phyloP scores from a whole-genome alignment of 331 rosid species.

The Arachis monticola region DNA sequence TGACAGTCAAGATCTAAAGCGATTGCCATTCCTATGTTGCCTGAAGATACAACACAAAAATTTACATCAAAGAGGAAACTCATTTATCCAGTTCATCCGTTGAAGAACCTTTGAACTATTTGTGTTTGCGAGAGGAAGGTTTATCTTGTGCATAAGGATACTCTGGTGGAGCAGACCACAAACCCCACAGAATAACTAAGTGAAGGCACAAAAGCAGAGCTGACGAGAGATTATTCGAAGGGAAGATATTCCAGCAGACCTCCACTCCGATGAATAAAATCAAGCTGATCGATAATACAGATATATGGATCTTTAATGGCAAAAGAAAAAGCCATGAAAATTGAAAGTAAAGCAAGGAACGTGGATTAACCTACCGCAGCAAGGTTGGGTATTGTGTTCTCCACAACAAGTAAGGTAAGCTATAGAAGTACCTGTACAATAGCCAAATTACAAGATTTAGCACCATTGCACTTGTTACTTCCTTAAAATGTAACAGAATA shows the following conservation, averaged over 20 bases:
- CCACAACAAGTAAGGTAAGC: constrained; percentile 89
- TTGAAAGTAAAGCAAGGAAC: neutral
- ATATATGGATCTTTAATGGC: constrained; percentile 19
- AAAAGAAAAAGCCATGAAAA: neutral
- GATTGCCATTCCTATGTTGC: constrained; percentile 13
- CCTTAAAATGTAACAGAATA: constrained; percentile 6
- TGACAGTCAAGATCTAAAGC: neutral
- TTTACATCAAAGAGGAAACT: constrained; percentile 28
- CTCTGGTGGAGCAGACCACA: constrained; percentile 78
- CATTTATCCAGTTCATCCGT: constrained; percentile 12
- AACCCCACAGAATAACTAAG: constrained; percentile 71
- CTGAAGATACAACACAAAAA: constrained; percentile 34
- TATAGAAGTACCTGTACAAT: constrained; percentile 81
- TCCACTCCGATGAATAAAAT: constrained; percentile 78
- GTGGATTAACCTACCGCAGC: constrained; percentile 56
- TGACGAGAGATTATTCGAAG: constrained; percentile 73
- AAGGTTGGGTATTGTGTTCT: constrained; percentile 66
- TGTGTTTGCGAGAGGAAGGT: constrained; percentile 51
- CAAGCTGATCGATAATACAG: constrained; percentile 51
- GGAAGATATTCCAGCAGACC: constrained; percentile 88
- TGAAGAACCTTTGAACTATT: constrained; percentile 33
- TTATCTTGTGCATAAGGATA: constrained; percentile 58
- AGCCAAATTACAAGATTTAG: constrained; percentile 29
- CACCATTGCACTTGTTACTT: constrained; percentile 7
- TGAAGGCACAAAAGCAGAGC: constrained; percentile 69